Evolutionary conservation across 2,329 filamentous ascomycete species (phyloP).

Genomic region (Fonsecaea nubica): DNA sequence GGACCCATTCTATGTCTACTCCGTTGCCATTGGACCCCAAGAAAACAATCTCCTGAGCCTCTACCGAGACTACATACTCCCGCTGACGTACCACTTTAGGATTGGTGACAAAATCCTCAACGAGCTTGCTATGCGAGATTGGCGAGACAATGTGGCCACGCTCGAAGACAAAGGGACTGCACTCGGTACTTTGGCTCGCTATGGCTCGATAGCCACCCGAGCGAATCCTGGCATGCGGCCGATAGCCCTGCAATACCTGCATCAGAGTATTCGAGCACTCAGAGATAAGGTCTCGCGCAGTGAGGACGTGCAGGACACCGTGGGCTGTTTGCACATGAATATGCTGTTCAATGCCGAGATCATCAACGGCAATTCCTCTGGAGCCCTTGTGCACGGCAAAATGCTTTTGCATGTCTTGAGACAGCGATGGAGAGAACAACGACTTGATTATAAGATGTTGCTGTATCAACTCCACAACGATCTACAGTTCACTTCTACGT

Average conservation of each 20-base stretch:
- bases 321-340: constrained; percentile 13
- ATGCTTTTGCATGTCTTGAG: constrained; percentile 20
- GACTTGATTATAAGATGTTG: constrained; percentile 24
- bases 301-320: background rate
- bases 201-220: constrained; percentile 3
- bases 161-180: constrained; percentile 6
- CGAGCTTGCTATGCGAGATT: constrained; percentile 14
- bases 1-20: constrained; percentile 21
- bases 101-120: constrained; percentile 12
- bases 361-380: constrained; percentile 10
- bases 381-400: constrained; percentile 18
- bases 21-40: constrained; percentile 18
- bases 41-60: constrained; percentile 22
- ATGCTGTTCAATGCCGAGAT: constrained; percentile 18
- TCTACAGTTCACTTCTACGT: constrained; percentile 18
- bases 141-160: constrained; percentile 10
- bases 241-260: background rate
- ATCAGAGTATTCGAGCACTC: constrained; percentile 8
- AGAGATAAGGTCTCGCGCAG: constrained; percentile 1
- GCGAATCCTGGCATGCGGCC: background rate
- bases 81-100: constrained; percentile 5
- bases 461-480: constrained; percentile 26
- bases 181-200: constrained; percentile 11
- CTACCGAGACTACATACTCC: constrained; percentile 23
- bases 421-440: constrained; percentile 7